Base-by-base conservation (phyloP, 75 land plant genomes). In the Pinus albicaulis region DNA sequence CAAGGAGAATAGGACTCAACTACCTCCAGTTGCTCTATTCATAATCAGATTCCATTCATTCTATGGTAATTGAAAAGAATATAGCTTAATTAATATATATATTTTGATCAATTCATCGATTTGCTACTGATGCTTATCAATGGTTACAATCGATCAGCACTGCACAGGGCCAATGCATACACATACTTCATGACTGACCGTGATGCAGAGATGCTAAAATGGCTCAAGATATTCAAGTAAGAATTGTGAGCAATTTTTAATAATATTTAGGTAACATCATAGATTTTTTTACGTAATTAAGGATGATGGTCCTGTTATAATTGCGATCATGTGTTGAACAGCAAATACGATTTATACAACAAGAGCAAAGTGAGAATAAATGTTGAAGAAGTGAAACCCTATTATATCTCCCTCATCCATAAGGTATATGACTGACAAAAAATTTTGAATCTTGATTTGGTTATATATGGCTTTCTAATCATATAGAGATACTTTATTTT, bases 11-110 rank as follows among this genome's bases (percentile, higher is more conserved):
- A 88, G 86, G 17, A 85, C 89, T 1, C 86, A 86, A n/a, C 65
- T 95, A 55, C 98, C 98, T 11, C 85, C 98, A 38, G 91, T 84
- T 78, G 98, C 83, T 13, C 75, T 95, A 15, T 95, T 92, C 63
- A 83, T 92, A 55, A 90, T 95, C 82, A 77, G 95, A 66, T 95
- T 83, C 85, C 98, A 95, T 68, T 95, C 95, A 31, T 95, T 95
- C 76, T 90, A 90, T 36, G 78, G 98, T 94, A 79, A 78, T 82
- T 31, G 26, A 26, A 31, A 1, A 95, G n/a, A n/a, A n/a, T n/a
- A n/a, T n/a, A n/a, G n/a, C n/a, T n/a, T n/a, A n/a, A n/a, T n/a
- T n/a, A n/a, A n/a, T n/a, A n/a, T n/a, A n/a, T n/a, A n/a, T n/a
- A n/a, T n/a, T n/a, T n/a, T n/a, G n/a, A n/a, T n/a, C n/a, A n/a